Evolutionary conservation across 1,284 basidiomycete genomes (phyloP).

Genomic region (Rhizoctonia solani): DNA sequence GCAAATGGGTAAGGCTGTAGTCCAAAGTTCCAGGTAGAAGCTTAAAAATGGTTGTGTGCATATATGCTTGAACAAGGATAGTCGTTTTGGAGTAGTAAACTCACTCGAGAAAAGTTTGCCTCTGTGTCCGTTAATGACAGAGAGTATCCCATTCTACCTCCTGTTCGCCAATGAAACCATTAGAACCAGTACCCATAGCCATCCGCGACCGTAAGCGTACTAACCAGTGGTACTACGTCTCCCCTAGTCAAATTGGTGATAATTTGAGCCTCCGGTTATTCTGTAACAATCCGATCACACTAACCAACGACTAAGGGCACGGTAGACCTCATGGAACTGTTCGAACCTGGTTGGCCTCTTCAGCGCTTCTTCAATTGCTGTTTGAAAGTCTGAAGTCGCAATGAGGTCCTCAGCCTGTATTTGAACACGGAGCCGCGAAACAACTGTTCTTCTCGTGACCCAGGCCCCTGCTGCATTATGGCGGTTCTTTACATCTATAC

Average conservation of each 20-base stretch:
- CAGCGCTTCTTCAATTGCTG: background rate
- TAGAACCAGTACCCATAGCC: too few species aligned
- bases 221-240: slow-evolving; percentile 18
- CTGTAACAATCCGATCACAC: background rate
- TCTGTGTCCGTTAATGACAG: slow-evolving; percentile 3
- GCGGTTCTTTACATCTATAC: background rate
- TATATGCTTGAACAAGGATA: background rate
- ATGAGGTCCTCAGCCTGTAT: background rate
- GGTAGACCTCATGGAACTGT: slow-evolving; percentile 6
- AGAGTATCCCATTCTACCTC: slow-evolving; percentile 12
- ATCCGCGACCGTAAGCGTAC: background rate
- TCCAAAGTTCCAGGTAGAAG: background rate
- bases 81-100: background rate
- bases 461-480: background rate
- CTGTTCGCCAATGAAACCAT: background rate
- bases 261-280: too few species aligned
- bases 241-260: background rate
- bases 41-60: background rate
- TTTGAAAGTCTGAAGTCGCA: background rate
- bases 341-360: background rate
- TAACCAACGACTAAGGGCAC: slow-evolving; percentile 3
- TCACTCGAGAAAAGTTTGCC: background rate
- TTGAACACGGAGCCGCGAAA: background rate
- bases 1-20: background rate
- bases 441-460: slow-evolving; percentile 8